These are phyloP conservation scores for Spathaspora girioi DNA, from an alignment of 805 yeast genomes.

Conservation along the genomic window DNA sequence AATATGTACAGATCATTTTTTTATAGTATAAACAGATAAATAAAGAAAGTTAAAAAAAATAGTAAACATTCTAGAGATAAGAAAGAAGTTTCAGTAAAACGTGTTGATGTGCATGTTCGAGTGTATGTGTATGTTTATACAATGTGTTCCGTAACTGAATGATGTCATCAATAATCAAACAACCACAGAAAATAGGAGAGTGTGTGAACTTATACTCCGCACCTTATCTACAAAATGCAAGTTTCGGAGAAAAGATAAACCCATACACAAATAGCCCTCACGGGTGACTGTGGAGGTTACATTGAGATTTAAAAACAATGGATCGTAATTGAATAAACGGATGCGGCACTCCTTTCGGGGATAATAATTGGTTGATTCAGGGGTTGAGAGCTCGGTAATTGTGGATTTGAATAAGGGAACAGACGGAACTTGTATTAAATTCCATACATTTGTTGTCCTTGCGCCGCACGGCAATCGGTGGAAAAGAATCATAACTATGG, in stretches of 20 bases:
- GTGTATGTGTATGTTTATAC: neutral
- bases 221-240: neutral
- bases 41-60: neutral
- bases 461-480: constrained; percentile 8
- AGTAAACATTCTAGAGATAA: neutral
- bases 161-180: neutral
- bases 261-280: neutral
- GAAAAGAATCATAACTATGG: neutral
- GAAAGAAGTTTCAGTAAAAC: neutral
- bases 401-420: neutral
- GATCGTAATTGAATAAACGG: neutral
- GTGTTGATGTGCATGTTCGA: neutral
- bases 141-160: neutral
- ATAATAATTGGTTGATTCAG: neutral
- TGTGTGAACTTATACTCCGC: neutral
- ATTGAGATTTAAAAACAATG: too few species aligned
- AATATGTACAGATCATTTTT: neutral
- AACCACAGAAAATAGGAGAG: neutral
- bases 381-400: neutral
- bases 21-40: neutral
- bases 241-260: neutral
- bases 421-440: neutral
- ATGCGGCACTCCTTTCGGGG: neutral
- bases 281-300: neutral
- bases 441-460: neutral